Conservation (phyloP, 768 basidiomycete species). For the Chiua virens region DNA sequence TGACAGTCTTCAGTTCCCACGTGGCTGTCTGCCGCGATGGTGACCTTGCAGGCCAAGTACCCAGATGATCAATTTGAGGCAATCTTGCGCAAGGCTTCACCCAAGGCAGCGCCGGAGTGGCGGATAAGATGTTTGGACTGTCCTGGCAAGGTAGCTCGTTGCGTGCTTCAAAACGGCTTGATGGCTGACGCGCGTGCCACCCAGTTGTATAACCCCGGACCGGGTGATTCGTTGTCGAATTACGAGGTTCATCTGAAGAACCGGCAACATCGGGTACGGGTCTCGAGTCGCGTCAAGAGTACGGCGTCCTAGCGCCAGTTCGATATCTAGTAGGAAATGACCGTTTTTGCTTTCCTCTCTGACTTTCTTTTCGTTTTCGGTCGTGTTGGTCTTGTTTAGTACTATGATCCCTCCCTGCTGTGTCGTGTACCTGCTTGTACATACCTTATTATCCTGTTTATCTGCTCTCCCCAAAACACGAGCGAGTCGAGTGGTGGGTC, state of each 20-base stretch:
- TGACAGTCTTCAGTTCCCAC: conserved; percentile 46
- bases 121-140: conserved; percentile 89
- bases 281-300: conserved; percentile 51
- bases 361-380: neutral
- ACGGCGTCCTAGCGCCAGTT: conserved; percentile 18
- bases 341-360: neutral
- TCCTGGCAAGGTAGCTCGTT: conserved; percentile 74
- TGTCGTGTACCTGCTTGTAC: conserved; percentile 33
- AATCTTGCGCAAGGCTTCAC: conserved; percentile 58
- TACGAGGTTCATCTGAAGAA: conserved; percentile 94
- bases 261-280: conserved; percentile 72
- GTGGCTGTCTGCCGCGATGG: conserved; percentile 73
- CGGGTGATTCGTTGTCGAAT: conserved; percentile 81
- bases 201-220: conserved; percentile 88
- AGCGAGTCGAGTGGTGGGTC: too few species aligned
- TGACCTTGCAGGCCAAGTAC: conserved; percentile 67
- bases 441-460: conserved; percentile 39
- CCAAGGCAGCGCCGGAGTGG: conserved; percentile 74
- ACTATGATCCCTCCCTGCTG: conserved; percentile 5
- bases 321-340: conserved; percentile 16
- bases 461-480: conserved; percentile 12
- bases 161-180: neutral
- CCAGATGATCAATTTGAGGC: conserved; percentile 84
- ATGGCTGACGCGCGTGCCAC: neutral
- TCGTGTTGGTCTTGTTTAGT: conserved; percentile 21